These are phyloP conservation scores for Aspergillus nanangensis DNA, from an alignment of 495 filamentous ascomycete species.

Conservation along the genomic window DNA sequence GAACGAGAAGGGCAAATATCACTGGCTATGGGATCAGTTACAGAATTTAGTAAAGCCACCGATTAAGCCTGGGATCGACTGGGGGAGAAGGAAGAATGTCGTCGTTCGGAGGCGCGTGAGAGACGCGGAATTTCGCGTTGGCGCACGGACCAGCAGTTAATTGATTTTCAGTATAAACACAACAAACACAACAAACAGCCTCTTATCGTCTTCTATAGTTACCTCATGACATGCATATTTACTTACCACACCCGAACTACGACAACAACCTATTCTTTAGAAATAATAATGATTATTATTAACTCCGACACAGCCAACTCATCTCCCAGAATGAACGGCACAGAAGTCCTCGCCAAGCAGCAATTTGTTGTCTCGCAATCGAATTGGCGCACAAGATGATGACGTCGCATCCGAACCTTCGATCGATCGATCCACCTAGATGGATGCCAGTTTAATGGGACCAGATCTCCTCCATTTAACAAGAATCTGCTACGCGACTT, in stretches of 20 bases:
- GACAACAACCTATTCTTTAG: too few relatives aligned
- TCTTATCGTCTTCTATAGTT: background rate
- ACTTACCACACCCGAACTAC: background rate
- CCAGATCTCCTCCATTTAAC: too few relatives aligned
- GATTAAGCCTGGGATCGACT: too few relatives aligned
- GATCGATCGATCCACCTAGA: background rate
- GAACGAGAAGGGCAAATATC: background rate
- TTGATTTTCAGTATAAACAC: conserved; percentile 5
- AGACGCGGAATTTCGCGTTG: conserved; percentile 27
- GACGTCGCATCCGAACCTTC: background rate
- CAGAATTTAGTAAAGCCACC: too few relatives aligned
- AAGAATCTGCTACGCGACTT: too few relatives aligned
- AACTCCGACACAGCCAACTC: too few relatives aligned
- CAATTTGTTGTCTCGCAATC: background rate
- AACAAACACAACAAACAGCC: background rate
- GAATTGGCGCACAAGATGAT: background rate
- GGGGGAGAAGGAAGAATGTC: background rate
- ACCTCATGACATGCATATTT: background rate
- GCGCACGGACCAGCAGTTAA: conserved; percentile 35
- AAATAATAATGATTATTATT: too few relatives aligned
- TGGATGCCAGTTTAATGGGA: too few relatives aligned
- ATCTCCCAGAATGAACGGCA: too few relatives aligned
- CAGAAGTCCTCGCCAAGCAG: too few relatives aligned
- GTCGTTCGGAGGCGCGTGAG: background rate
- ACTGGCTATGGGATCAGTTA: too few relatives aligned